phyloP scores from a whole-genome alignment of 1,139 yeast species.

The Blastobotrys persicus region DNA sequence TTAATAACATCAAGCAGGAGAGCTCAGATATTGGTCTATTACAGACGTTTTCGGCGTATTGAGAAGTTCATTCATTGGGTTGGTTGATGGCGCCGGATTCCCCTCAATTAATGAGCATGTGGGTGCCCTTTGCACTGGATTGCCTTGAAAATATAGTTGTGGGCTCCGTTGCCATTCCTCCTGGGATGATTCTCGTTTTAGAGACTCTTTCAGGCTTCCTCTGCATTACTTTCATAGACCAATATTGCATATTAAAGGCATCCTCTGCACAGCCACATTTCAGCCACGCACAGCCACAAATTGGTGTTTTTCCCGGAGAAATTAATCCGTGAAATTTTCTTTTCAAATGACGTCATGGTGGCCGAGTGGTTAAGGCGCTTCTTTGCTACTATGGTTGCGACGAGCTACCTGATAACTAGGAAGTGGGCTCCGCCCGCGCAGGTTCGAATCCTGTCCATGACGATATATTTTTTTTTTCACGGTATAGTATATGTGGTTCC shows the following conservation, averaged over 20 bases:
- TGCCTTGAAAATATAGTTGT: too few relatives aligned
- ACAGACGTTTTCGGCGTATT: not conserved
- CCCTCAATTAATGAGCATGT: not conserved
- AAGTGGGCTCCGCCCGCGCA: slow-evolving; percentile 84
- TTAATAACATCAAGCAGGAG: not conserved
- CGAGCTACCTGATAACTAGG: slow-evolving; percentile 40
- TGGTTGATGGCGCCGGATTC: not conserved
- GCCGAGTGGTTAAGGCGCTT: slow-evolving; percentile 13
- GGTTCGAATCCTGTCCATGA: slow-evolving; percentile 89
- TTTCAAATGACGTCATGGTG: slow-evolving; percentile 2
- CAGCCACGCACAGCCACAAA: too few relatives aligned
- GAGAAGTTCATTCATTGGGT: not conserved
- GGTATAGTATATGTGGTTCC: too few relatives aligned
- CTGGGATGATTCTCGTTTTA: too few relatives aligned
- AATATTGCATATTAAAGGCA: too few relatives aligned
- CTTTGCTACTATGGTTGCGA: slow-evolving; percentile 8
- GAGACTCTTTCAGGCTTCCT: too few relatives aligned
- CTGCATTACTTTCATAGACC: too few relatives aligned
- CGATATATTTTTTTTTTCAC: slow-evolving; percentile 39
- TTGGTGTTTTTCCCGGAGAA: too few relatives aligned
- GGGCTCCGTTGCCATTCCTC: too few relatives aligned
- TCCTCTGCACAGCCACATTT: too few relatives aligned
- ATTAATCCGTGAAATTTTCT: too few relatives aligned
- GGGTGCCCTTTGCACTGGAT: too few relatives aligned
- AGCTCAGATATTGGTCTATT: not conserved